These are phyloP conservation scores for Psophocarpus tetragonolobus DNA, from an alignment of 306 rosid species.

Conservation along the genomic window DNA sequence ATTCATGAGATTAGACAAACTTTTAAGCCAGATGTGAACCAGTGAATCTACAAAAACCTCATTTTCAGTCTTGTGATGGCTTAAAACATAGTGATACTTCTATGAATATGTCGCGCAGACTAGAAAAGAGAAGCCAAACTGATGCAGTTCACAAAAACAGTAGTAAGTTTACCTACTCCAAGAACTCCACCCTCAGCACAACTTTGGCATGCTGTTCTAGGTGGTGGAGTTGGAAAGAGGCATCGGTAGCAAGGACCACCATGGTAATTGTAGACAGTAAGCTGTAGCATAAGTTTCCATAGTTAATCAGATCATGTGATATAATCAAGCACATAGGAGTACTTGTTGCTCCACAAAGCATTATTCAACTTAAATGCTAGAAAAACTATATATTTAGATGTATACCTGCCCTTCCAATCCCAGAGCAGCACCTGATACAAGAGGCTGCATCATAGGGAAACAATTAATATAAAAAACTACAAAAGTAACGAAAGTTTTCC, in stretches of 20 bases:
- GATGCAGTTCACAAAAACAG: background rate
- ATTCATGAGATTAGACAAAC: background rate
- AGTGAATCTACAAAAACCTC: background rate
- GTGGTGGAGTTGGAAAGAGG: constrained; percentile 93
- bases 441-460: constrained; percentile 70
- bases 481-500: background rate
- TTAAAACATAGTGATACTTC: background rate
- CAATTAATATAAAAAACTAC: constrained; percentile 30
- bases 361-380: background rate
- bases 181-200: constrained; percentile 94
- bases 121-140: constrained; percentile 3
- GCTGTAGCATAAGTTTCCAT: constrained; percentile 53
- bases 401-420: constrained; percentile 99
- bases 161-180: constrained; percentile 73
- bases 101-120: background rate
- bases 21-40: background rate
- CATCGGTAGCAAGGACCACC: constrained; percentile 95
- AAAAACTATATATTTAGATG: background rate
- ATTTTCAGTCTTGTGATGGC: background rate
- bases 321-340: background rate
- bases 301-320: background rate
- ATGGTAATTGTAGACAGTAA: constrained; percentile 84
- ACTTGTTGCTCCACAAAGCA: background rate
- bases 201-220: constrained; percentile 93
- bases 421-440: constrained; percentile 95